These are phyloP conservation scores for Fomitopsis palustris DNA, from an alignment of 1,284 basidiomycete genomes.

Conservation along the genomic window DNA sequence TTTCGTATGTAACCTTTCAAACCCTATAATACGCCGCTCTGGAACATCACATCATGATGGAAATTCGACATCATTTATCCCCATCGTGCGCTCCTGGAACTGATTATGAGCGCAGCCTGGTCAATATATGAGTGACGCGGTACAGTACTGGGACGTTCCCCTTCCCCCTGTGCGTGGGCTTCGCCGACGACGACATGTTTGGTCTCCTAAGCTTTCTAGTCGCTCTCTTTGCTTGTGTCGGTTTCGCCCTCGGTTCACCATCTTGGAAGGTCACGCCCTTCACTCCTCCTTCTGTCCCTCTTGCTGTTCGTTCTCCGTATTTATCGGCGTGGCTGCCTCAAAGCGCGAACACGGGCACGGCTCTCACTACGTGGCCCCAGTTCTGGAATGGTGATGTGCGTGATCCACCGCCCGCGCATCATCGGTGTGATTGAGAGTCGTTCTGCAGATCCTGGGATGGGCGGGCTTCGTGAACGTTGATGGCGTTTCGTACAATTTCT, in stretches of 20 bases:
- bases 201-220: neutral
- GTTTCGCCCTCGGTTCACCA: slow-evolving; percentile 13
- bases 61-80: neutral
- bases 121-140: neutral
- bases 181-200: neutral
- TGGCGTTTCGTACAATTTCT: slow-evolving; percentile 50
- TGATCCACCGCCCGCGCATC: neutral
- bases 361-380: slow-evolving; percentile 61
- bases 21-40: neutral
- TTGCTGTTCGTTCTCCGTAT: slow-evolving; percentile 63
- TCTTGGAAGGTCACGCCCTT: slow-evolving; percentile 56
- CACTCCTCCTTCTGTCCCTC: slow-evolving; percentile 52
- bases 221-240: slow-evolving; percentile 1
- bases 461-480: slow-evolving; percentile 64
- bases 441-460: slow-evolving; percentile 58
- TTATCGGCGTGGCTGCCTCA: slow-evolving; percentile 63
- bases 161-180: neutral
- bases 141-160: neutral
- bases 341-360: slow-evolving; percentile 35
- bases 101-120: neutral
- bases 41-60: neutral
- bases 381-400: slow-evolving; percentile 64
- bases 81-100: neutral
- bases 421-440: neutral
- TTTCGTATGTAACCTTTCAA: neutral